These are phyloP conservation scores for Pythium apleroticum DNA, from an alignment of 352 stramenopile genomes.

Conservation along the genomic window DNA sequence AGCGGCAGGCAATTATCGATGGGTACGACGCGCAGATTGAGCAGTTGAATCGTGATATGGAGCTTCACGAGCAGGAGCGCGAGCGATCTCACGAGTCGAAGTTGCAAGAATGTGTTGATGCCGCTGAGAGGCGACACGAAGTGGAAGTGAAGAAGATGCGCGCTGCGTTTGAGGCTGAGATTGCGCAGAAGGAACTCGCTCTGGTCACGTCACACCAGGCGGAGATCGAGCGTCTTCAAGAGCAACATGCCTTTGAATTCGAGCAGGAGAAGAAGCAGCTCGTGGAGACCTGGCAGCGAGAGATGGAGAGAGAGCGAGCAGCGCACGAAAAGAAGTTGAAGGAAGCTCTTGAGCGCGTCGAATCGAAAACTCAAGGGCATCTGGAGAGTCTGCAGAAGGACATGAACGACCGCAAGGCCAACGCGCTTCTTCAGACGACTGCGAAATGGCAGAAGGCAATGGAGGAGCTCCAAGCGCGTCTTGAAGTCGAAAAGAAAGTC, in stretches of 20 bases:
- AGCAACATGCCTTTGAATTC: constrained; percentile 25
- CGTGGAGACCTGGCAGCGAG: constrained; percentile 34
- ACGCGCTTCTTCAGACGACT: constrained; percentile 60
- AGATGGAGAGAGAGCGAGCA: constrained; percentile 33
- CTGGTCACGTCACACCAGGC: background rate
- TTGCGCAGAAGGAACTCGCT: background rate
- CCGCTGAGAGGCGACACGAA: background rate
- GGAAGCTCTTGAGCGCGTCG: constrained; percentile 31
- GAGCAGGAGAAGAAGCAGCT: constrained; percentile 33
- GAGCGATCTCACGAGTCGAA: background rate
- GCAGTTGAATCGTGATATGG: background rate
- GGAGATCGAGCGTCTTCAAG: constrained; percentile 12
- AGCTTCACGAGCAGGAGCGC: constrained; percentile 1
- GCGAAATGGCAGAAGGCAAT: constrained; percentile 71
- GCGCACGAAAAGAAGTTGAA: constrained; percentile 37
- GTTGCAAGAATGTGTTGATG: background rate
- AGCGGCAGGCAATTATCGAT: constrained; percentile 9
- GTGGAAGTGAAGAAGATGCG: background rate
- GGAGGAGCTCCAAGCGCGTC: constrained; percentile 60
- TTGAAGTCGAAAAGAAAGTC: constrained; percentile 61
- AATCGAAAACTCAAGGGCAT: constrained; percentile 36
- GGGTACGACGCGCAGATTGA: background rate
- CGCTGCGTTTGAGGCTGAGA: background rate
- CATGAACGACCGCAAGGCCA: constrained; percentile 58
- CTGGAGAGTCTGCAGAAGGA: constrained; percentile 54